These are phyloP conservation scores for Trichoderma cornu-damae DNA, from an alignment of 2,329 filamentous ascomycete species.

Conservation along the genomic window DNA sequence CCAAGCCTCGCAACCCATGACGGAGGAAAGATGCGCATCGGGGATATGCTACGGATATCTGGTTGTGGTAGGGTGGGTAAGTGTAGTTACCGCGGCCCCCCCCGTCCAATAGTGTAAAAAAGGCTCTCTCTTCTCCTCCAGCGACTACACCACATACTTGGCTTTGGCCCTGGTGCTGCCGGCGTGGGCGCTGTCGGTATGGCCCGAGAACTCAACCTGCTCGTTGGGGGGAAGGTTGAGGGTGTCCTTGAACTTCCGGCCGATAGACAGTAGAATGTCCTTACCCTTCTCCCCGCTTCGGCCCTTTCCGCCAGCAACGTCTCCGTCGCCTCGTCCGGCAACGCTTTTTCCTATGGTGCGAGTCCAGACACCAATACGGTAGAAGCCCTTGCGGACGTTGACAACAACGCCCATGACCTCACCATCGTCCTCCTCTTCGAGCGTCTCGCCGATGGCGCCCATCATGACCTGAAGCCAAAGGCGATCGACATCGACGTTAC, in stretches of 20 bases:
- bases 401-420: constrained; percentile 99
- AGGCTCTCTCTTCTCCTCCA: background rate
- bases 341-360: constrained; percentile 84
- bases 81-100: constrained; percentile 24
- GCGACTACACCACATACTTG: constrained; percentile 75
- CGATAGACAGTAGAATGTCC: constrained; percentile 78
- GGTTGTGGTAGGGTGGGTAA: constrained; percentile 7
- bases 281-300: constrained; percentile 75
- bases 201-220: constrained; percentile 87
- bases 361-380: constrained; percentile 96
- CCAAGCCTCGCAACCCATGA: background rate
- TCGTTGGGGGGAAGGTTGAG: constrained; percentile 73
- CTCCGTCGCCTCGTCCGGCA: constrained; percentile 66
- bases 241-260: constrained; percentile 86
- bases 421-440: constrained; percentile 89
- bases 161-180: constrained; percentile 95
- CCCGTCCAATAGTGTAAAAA: background rate
- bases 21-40: background rate
- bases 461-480: constrained; percentile 98
- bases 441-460: constrained; percentile 91
- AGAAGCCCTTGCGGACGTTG: constrained; percentile 98
- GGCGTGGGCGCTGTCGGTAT: constrained; percentile 87
- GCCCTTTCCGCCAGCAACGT: constrained; percentile 70
- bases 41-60: constrained; percentile 22
- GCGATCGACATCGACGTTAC: constrained; percentile 83